A percentile compares a stretch with the other conserved stretches of the same genome.
phyloP scores from a whole-genome alignment of 257 asterid genomes.

The Capsicum pubescens region DNA sequence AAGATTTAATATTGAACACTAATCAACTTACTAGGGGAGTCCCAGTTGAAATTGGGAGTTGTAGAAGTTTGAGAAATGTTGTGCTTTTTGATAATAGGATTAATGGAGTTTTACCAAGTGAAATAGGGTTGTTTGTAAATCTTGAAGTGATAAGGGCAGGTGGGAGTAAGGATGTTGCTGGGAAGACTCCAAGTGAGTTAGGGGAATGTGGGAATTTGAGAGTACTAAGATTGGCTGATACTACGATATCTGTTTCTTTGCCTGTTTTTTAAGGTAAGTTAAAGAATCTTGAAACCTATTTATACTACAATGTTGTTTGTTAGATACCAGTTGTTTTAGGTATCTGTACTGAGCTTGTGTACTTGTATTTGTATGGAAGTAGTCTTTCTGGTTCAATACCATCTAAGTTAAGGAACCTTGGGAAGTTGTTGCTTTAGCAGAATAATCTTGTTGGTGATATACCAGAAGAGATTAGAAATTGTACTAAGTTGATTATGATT shows the following conservation, averaged over 20 bases:
- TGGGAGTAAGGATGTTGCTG: conserved; percentile 47
- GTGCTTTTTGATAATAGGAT: conserved; percentile 45
- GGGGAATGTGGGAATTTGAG: conserved; percentile 49
- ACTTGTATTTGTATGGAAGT: conserved; percentile 51
- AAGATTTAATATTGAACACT: conserved; percentile 47
- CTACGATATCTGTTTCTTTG: conserved; percentile 45
- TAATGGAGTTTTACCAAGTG: conserved; percentile 41
- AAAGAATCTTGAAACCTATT: conserved; percentile 45
- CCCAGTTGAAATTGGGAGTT: conserved; percentile 44
- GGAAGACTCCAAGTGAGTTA: conserved; percentile 45
- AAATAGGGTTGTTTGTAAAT: conserved; percentile 40
- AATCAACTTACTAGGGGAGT: conserved; percentile 50
- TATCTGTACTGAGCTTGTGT: conserved; percentile 53
- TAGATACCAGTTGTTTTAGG: conserved; percentile 51
- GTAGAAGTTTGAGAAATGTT: conserved; percentile 40
- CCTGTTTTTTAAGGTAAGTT: conserved; percentile 52
- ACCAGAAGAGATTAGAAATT: conserved; percentile 52
- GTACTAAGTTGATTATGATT: conserved; percentile 41
- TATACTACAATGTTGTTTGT: conserved; percentile 54
- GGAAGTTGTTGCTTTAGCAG: conserved; percentile 50
- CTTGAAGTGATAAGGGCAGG: conserved; percentile 49
- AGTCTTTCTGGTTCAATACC: conserved; percentile 54
- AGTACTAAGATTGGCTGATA: conserved; percentile 48
- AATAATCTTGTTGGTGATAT: conserved; percentile 49
- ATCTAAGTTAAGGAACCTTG: conserved; percentile 44